phyloP scores from a whole-genome alignment of 2,329 filamentous ascomycete genomes.

The Neopestalotiopsis clavispora region DNA sequence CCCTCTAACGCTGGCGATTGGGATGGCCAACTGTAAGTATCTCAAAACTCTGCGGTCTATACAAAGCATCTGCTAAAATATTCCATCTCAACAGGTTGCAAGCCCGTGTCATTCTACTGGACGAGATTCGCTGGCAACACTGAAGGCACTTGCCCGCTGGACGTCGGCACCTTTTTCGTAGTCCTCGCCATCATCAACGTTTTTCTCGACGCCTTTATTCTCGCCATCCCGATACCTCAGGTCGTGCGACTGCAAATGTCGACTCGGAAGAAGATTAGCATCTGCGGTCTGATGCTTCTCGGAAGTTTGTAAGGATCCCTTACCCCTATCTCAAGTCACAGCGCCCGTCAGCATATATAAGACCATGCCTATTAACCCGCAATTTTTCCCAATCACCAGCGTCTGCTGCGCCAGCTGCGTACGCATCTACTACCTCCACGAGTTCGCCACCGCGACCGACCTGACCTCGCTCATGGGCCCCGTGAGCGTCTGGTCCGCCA shows the following conservation, averaged over 20 bases:
- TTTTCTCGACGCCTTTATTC: not conserved
- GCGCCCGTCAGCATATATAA: not conserved
- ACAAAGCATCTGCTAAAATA: no score
- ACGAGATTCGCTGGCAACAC: not conserved
- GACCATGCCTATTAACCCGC: not conserved
- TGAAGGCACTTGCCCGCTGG: not conserved
- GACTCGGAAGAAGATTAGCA: not conserved
- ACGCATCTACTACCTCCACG: slow-evolving; percentile 4
- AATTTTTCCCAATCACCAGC: not conserved
- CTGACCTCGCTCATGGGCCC: not conserved
- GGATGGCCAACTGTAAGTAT: slow-evolving; percentile 3
- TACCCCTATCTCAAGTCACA: no score
- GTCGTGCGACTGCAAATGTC: not conserved
- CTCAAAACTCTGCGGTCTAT: not conserved
- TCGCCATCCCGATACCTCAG: slow-evolving; percentile 1
- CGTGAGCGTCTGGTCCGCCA: slow-evolving; percentile 7
- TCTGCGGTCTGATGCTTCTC: not conserved
- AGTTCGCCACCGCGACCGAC: not conserved
- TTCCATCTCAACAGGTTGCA: not conserved
- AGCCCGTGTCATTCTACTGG: slow-evolving; percentile 2
- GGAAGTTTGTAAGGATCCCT: not conserved
- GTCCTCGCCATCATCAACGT: slow-evolving; percentile 6
- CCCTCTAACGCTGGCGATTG: not conserved
- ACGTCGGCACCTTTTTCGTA: not conserved
- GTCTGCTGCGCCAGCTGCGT: not conserved